Evolutionary conservation across 2,329 filamentous ascomycete species (phyloP).

Genomic region (Fusarium udum): DNA sequence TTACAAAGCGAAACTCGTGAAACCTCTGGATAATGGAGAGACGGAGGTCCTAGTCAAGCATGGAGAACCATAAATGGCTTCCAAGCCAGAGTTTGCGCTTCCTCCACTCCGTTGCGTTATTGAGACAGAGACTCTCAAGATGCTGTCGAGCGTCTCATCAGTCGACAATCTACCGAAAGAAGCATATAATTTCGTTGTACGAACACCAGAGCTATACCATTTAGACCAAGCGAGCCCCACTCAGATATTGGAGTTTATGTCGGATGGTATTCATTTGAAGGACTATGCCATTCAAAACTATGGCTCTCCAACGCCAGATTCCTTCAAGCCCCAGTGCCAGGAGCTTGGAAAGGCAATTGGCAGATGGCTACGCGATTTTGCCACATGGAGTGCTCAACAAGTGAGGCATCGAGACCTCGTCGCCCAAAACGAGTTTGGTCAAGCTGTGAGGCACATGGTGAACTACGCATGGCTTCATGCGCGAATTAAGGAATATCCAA

Average conservation of each 20-base stretch:
- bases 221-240: not conserved
- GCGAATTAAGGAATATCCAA: not conserved
- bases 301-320: not conserved
- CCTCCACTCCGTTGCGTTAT: not conserved
- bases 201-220: not conserved
- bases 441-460: conserved; percentile 1
- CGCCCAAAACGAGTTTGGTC: not conserved
- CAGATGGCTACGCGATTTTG: conserved; percentile 4
- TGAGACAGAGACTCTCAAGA: not conserved
- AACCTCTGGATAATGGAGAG: not conserved
- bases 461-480: not conserved
- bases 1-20: not conserved
- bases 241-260: not conserved
- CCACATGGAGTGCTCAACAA: not conserved
- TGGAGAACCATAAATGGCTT: not conserved
- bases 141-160: not conserved
- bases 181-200: not conserved
- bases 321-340: not conserved
- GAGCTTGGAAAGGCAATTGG: conserved; percentile 4
- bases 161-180: not conserved
- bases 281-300: not conserved
- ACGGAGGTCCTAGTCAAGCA: conserved; percentile 3
- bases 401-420: not conserved
- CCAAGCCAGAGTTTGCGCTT: conserved; percentile 2
- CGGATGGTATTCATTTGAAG: not conserved